Evolutionary conservation across 257 asterid species (phyloP), one percentile per base, ranked within the genome.

Genomic region (Gentiana macrophylla): DNA sequence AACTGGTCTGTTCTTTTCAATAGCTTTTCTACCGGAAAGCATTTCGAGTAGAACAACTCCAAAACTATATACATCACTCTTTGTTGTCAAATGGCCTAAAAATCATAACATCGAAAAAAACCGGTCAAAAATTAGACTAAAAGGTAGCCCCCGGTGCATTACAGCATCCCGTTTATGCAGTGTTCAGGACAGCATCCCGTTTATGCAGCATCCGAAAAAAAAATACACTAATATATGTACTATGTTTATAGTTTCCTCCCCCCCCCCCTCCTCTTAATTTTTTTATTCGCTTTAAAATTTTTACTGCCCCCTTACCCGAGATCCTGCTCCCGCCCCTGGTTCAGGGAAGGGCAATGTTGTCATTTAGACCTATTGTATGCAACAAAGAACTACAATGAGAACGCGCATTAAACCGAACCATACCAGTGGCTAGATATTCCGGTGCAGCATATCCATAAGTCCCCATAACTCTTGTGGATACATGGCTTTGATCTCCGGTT

Each of bases 391-490:
- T 4, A 56, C 35, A 37, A 13, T 6, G 35, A 15, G 50, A 8
- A 63, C 2, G n/a, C 12, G 15, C 48, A 2, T 50, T 24, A 24
- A 24, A 24, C 24, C 34, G 52, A 62, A 60, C 33, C 71, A 24
- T 74, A 89, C 97, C 97, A 0, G 97, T 86, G 4, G 92, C 86
- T 13, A 83, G 60, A 68, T 86, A 83, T 56, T 89, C 97, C 3
- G 97, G 97, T 32, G 97, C 97, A 13, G 95, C 95, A 57, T 86
- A 89, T 59, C 97, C 94, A 54, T 81, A 77, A 35, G 95, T 86
- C 47, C 93, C 97, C 84, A 81, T 80, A 58, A 81, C 85, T 72
- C 94, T 70, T 0, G 97, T 78, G 32, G 94, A 77, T 53, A 84
- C 93, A 6, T 86, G 82, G 70, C 88, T 86, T 64, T 81, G 74